Evolutionary conservation across 2,329 filamentous ascomycete genomes (phyloP), one percentile per base, ranked within the genome.

Genomic region (Fusarium sp.): DNA sequence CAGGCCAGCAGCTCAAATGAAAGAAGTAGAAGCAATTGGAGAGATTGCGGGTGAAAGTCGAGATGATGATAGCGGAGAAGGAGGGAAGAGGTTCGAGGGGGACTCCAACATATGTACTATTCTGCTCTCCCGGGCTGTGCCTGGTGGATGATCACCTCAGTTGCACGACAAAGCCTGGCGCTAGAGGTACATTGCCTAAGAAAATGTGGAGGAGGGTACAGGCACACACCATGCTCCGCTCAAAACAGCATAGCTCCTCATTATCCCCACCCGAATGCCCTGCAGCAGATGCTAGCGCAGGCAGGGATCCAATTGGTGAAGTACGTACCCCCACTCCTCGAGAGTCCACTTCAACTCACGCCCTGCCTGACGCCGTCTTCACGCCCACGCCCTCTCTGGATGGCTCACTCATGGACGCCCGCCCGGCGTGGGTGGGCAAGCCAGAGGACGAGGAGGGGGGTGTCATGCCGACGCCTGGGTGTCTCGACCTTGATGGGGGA

Each of bases 191-290:
- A 67, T 67, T 76, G 70, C 68, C 75, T 76, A 71, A 61, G 63
- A 72, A 75, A 72, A 69, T 71, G 67, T 70, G 72, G 68, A 73
- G 73, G 70, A 75, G 68, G 70, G 74, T 74, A 76, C 73, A 69
- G 64, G 67, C 65, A 63, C 65, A 64, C 68, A 67, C 68, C 72
- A 62, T 65, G 34, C 62, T 74, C 72, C 68, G 62, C 72, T 67
- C 60, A 50, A 62, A 75, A 23, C 38, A 55, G 68, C 65, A 53
- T 72, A 75, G 71, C 71, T 58, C 61, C 36, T 65, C 55, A 67
- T 62, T 59, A 57, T 33, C 50, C 50, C 50, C 29, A 33, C 50
- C 34, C 29, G 18, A 55, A 76, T 77, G 73, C 74, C 75, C 75
- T 77, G 74, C 74, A 76, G 73, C 67, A 67, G 67, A 71, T 72